Percentiles rank a stretch among this genome's conserved stretches.
Conservation (phyloP, 2,329 filamentous ascomycete species). For the Camillea tinctor region DNA sequence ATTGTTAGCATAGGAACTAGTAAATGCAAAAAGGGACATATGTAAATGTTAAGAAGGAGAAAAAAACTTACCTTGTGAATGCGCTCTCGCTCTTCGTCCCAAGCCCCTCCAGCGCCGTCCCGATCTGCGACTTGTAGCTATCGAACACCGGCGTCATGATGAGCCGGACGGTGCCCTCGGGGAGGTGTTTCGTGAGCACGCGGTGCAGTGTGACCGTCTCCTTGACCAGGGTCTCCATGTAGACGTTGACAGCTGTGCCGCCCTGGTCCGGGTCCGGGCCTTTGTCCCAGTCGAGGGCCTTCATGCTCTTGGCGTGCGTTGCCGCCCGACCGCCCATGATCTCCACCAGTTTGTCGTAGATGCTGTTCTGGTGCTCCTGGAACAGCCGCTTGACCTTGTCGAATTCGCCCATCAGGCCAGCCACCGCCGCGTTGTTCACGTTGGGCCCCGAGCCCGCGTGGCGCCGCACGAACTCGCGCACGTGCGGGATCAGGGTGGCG, state of each 20-base stretch:
- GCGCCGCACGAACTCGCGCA: slow-evolving; percentile 86
- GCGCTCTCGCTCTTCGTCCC: slow-evolving; percentile 65
- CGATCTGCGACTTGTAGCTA: slow-evolving; percentile 78
- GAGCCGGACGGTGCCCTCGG: slow-evolving; percentile 71
- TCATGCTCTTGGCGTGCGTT: slow-evolving; percentile 72
- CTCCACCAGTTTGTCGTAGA: slow-evolving; percentile 89
- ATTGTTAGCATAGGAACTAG: slow-evolving; percentile 1
- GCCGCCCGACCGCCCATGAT: slow-evolving; percentile 82
- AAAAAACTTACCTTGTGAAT: slow-evolving; percentile 63
- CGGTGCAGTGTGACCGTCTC: slow-evolving; percentile 84
- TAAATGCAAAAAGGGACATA: slow-evolving; percentile 1
- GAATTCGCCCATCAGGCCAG: slow-evolving; percentile 73
- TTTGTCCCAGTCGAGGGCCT: slow-evolving; percentile 72
- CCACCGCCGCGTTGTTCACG: slow-evolving; percentile 44
- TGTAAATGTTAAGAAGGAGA: background rate
- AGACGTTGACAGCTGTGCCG: slow-evolving; percentile 55
- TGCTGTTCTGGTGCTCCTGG: slow-evolving; percentile 86
- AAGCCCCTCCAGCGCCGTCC: slow-evolving; percentile 65
- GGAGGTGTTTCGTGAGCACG: slow-evolving; percentile 78
- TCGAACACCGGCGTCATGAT: slow-evolving; percentile 86
- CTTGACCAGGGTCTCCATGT: slow-evolving; percentile 84
- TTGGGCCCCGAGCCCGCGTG: slow-evolving; percentile 55
- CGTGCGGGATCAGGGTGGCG: slow-evolving; percentile 80
- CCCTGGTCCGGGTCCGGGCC: slow-evolving; percentile 21
- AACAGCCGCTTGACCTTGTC: slow-evolving; percentile 81